phyloP scores from a whole-genome alignment of 164 flowering plant species.

The Malania oleifera region DNA sequence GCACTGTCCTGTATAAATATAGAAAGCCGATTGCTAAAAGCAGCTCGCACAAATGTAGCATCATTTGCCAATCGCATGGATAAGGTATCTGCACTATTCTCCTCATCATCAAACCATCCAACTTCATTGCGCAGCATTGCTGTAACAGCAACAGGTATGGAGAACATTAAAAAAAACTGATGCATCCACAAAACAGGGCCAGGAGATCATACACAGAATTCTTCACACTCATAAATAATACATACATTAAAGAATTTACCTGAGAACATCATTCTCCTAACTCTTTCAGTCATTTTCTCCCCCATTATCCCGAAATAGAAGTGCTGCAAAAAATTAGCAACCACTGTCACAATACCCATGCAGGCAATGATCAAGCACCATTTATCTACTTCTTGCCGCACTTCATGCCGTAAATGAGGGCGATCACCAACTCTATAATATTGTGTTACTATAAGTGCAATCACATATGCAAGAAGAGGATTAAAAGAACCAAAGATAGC shows the following conservation, averaged over 20 bases:
- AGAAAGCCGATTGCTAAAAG: conserved; percentile 92
- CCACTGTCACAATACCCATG: conserved; percentile 95
- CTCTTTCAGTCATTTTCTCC: conserved; percentile 99
- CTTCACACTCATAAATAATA: neutral
- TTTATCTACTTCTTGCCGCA: conserved; percentile 55
- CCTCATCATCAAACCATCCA: conserved; percentile 99
- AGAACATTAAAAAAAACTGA: neutral
- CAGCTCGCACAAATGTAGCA: conserved; percentile 98
- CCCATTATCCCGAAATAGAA: conserved; percentile 99
- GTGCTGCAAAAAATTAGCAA: conserved; percentile 93
- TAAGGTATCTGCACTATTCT: conserved; percentile 86
- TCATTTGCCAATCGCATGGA: conserved; percentile 99
- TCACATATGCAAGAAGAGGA: conserved; percentile 92
- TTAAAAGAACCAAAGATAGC: conserved; percentile 95
- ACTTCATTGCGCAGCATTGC: conserved; percentile 96
- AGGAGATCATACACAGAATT: neutral
- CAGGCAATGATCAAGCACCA: conserved; percentile 90
- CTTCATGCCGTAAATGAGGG: conserved; percentile 29
- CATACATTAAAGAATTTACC: too few relatives aligned
- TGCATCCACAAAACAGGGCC: neutral
- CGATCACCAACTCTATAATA: conserved; percentile 50
- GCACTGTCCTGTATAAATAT: conserved; percentile 91
- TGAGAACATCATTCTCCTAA: conserved; percentile 98
- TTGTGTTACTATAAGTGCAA: conserved; percentile 61
- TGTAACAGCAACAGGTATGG: conserved; percentile 23